These are phyloP conservation scores for Selaginella tamariscina DNA, from an alignment of 75 land plant genomes.

Conservation along the genomic window DNA sequence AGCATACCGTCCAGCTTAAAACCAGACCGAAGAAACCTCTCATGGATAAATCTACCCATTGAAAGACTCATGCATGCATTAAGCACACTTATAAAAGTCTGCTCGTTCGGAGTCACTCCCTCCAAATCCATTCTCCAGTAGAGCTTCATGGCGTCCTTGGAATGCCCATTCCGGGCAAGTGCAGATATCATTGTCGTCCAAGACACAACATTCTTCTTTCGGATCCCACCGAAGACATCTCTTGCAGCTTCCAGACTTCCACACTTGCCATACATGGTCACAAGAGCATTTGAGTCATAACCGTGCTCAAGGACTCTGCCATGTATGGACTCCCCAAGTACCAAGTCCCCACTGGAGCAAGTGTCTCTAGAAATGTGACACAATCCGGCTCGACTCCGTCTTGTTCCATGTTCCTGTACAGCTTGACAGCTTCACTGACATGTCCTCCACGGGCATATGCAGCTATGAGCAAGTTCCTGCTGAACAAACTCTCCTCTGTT, in stretches of 20 bases:
- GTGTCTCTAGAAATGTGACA: background rate
- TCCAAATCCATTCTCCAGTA: background rate
- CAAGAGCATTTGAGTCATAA: background rate
- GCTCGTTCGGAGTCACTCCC: background rate
- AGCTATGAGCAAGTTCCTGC: background rate
- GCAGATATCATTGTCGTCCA: slow-evolving; percentile 8
- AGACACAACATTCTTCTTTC: background rate
- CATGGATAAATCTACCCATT: too few relatives aligned
- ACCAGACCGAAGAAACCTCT: too few relatives aligned
- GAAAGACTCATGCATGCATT: too few relatives aligned
- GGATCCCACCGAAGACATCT: background rate
- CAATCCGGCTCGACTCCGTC: background rate
- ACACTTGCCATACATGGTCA: slow-evolving; percentile 7
- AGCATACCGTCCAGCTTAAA: too few relatives aligned
- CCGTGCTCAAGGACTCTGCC: background rate
- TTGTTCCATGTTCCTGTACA: background rate
- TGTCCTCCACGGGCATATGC: background rate
- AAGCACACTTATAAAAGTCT: slow-evolving; percentile 4
- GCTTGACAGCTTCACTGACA: background rate
- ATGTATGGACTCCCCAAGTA: background rate
- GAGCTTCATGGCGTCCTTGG: background rate
- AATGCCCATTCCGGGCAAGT: background rate
- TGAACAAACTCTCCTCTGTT: too few relatives aligned
- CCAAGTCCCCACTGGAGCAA: background rate
- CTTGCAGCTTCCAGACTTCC: background rate